Percentiles rank a stretch among this genome's conserved stretches.
Evolutionary conservation across 148 eudicot genomes (phyloP).

Genomic region (Agrostemma githago): DNA sequence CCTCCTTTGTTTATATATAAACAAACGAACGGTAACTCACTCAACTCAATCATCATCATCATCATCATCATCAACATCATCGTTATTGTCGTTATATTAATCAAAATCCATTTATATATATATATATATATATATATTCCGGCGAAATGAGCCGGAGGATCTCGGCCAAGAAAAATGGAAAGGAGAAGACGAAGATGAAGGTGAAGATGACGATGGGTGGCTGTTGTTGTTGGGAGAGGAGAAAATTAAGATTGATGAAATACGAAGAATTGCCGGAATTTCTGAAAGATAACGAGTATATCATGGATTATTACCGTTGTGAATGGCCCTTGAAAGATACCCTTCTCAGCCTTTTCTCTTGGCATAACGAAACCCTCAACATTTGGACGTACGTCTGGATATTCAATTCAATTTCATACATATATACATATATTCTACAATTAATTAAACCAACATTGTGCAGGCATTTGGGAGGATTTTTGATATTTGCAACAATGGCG

Average conservation of each 20-base stretch:
- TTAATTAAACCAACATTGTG: neutral
- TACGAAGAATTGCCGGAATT: constrained; percentile 72
- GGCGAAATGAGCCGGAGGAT: constrained; percentile 13
- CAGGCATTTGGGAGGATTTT: constrained; percentile 83
- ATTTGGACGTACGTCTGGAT: constrained; percentile 91
- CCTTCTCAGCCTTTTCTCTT: constrained; percentile 56
- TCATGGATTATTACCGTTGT: constrained; percentile 69
- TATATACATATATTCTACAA: no score
- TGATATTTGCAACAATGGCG: constrained; percentile 56
- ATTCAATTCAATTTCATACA: neutral
- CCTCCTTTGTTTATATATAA: constrained; percentile 6
- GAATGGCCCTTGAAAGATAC: constrained; percentile 93
- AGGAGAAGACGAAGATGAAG: constrained; percentile 18
- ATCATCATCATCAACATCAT: no score
- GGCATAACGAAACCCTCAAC: constrained; percentile 92
- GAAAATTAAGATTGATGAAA: constrained; percentile 32
- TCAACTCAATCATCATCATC: neutral
- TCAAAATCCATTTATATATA: no score
- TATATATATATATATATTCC: constrained; percentile 4
- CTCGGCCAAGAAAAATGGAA: constrained; percentile 7
- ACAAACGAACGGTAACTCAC: neutral
- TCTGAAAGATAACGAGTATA: constrained; percentile 79
- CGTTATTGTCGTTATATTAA: no score
- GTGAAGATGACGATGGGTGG: neutral
- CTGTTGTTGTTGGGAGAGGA: constrained; percentile 6